These are phyloP conservation scores for Botrytis fabae DNA, from an alignment of 2,329 filamentous ascomycete genomes.

Conservation along the genomic window DNA sequence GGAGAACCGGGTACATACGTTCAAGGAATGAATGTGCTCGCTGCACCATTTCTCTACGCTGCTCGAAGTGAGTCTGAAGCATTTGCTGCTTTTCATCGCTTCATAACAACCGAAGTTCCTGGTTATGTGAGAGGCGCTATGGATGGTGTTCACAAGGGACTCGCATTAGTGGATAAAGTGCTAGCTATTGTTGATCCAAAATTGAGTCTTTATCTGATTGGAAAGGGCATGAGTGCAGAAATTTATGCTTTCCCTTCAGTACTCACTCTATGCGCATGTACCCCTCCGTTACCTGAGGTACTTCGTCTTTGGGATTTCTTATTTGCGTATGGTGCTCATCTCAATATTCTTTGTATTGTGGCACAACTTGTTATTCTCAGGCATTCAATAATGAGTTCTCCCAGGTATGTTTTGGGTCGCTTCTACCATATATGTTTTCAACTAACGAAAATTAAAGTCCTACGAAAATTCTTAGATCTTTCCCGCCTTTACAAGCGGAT, in stretches of 20 bases:
- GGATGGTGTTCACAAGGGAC: slow-evolving; percentile 92
- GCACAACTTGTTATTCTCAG: slow-evolving; percentile 89
- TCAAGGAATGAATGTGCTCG: slow-evolving; percentile 98
- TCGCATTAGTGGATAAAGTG: slow-evolving; percentile 89
- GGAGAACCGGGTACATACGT: slow-evolving; percentile 83
- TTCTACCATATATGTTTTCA: slow-evolving; percentile 8
- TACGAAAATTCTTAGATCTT: slow-evolving; percentile 85
- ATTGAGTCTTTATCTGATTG: slow-evolving; percentile 78
- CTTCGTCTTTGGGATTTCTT: slow-evolving; percentile 94
- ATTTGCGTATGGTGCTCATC: slow-evolving; percentile 90
- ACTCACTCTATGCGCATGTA: slow-evolving; percentile 91
- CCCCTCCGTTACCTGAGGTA: slow-evolving; percentile 90
- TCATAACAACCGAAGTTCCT: slow-evolving; percentile 85
- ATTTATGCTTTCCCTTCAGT: slow-evolving; percentile 97
- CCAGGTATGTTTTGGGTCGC: slow-evolving; percentile 60
- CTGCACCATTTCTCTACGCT: slow-evolving; percentile 92
- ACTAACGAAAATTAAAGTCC: slow-evolving; percentile 58
- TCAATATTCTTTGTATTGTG: slow-evolving; percentile 96
- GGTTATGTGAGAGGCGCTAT: slow-evolving; percentile 94
- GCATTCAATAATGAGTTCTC: slow-evolving; percentile 77
- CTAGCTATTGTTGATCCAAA: slow-evolving; percentile 89
- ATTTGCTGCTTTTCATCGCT: slow-evolving; percentile 84
- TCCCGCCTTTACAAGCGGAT: slow-evolving; percentile 80
- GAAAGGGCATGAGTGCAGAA: slow-evolving; percentile 86
- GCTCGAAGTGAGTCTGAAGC: slow-evolving; percentile 93